Evolutionary conservation across 495 filamentous ascomycete genomes (phyloP).

Genomic region (Hamigera avellanea): DNA sequence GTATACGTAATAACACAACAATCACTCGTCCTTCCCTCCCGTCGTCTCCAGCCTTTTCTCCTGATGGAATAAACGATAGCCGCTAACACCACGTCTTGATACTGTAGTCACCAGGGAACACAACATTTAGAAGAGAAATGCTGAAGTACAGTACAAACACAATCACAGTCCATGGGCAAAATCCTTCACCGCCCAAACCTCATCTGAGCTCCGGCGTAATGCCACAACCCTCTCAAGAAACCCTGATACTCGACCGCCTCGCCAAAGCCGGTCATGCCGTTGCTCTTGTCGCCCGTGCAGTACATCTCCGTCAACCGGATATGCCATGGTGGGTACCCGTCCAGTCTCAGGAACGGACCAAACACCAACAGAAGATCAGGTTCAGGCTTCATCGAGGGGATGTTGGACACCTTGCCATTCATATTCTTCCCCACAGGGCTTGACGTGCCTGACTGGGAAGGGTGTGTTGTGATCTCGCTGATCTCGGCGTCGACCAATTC

Average conservation of each 20-base stretch:
- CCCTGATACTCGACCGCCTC: conserved; percentile 82
- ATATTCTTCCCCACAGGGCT: background rate
- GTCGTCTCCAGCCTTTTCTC: too few species aligned
- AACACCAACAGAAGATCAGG: conserved; percentile 87
- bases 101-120: too few species aligned
- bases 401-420: background rate
- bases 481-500: conserved; percentile 90
- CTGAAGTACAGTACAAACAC: background rate
- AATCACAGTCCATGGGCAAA: too few species aligned
- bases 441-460: conserved; percentile 13
- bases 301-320: conserved; percentile 91
- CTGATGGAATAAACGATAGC: too few species aligned
- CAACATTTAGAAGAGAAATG: too few species aligned
- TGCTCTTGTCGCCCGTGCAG: conserved; percentile 36
- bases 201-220: conserved; percentile 80
- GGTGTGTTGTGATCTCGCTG: conserved; percentile 41
- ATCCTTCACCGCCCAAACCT: conserved; percentile 66
- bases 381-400: conserved; percentile 37
- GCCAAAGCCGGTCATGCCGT: conserved; percentile 21
- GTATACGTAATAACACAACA: too few species aligned
- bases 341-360: conserved; percentile 63
- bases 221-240: conserved; percentile 73
- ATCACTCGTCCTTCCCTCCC: too few species aligned
- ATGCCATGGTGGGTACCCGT: conserved; percentile 96
- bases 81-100: too few species aligned